Percentiles rank a stretch among this genome's conserved stretches.
These are phyloP conservation scores for Daldinia bambusicola DNA, from an alignment of 495 filamentous ascomycete genomes.

Conservation along the genomic window DNA sequence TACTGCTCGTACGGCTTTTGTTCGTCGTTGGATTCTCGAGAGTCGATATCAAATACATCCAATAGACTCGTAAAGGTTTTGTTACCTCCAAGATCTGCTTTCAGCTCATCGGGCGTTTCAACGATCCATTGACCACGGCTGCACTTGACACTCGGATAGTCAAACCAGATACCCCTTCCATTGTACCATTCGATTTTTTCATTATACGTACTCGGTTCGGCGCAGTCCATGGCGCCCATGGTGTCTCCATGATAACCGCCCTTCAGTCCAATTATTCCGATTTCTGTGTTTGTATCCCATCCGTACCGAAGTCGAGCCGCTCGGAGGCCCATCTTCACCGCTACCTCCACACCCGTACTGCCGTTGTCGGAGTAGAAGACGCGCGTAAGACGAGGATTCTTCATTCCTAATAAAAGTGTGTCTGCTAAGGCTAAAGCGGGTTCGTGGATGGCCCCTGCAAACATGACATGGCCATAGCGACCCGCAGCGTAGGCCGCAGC, in stretches of 20 bases:
- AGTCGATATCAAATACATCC: conserved; percentile 70
- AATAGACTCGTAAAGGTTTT: conserved; percentile 61
- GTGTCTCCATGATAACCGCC: conserved; percentile 85
- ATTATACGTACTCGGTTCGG: conserved; percentile 76
- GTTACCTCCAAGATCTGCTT: conserved; percentile 57
- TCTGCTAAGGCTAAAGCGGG: conserved; percentile 74
- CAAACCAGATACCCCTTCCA: conserved; percentile 78
- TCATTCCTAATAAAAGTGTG: conserved; percentile 62
- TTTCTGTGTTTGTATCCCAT: conserved; percentile 62
- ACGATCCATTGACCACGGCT: conserved; percentile 70
- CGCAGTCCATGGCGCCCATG: conserved; percentile 82
- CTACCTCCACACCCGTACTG: conserved; percentile 81
- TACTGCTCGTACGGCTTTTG: conserved; percentile 65
- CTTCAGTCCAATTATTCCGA: conserved; percentile 75
- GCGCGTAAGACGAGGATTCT: conserved; percentile 69
- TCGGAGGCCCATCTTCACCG: conserved; percentile 79
- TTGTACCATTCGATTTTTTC: conserved; percentile 83
- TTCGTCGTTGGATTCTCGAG: conserved; percentile 54
- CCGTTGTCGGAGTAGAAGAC: conserved; percentile 85
- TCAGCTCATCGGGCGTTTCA: conserved; percentile 60
- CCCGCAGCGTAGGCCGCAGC: conserved; percentile 81
- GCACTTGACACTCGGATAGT: conserved; percentile 75
- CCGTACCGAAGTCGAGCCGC: conserved; percentile 71
- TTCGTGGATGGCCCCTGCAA: conserved; percentile 76
- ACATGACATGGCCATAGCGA: conserved; percentile 88